A percentile compares a stretch with the other conserved stretches of the same genome.
phyloP scores from a whole-genome alignment of 345 rosid species.

The Sisymbrium altissimum region DNA sequence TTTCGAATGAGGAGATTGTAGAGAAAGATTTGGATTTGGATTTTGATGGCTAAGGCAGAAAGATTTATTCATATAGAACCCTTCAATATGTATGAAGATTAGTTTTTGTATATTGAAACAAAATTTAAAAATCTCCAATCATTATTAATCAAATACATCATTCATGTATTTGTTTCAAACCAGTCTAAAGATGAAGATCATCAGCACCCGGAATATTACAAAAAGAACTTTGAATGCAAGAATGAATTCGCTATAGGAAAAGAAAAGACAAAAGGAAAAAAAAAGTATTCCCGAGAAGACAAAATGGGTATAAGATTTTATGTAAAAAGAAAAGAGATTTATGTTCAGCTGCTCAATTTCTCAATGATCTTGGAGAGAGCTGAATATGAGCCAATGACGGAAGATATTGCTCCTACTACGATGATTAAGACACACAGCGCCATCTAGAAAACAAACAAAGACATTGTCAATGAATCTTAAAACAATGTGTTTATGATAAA shows the following conservation, averaged over 20 bases:
- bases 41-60: conserved; percentile 30
- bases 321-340: neutral
- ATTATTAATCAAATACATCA: conserved; percentile 8
- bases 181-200: conserved; percentile 7
- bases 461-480: neutral
- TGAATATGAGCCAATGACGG: conserved; percentile 64
- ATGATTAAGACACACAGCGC: conserved; percentile 54
- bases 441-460: conserved; percentile 36
- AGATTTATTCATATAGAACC: neutral
- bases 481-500: neutral
- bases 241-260: conserved; percentile 20
- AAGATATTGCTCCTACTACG: conserved; percentile 60
- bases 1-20: conserved; percentile 11
- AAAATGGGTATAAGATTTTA: conserved; percentile 32
- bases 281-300: conserved; percentile 23
- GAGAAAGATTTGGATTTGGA: conserved; percentile 49
- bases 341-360: conserved; percentile 39
- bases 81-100: neutral
- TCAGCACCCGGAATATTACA: conserved; percentile 24
- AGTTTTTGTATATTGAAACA: neutral
- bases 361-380: conserved; percentile 66
- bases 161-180: conserved; percentile 9
- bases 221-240: conserved; percentile 12
- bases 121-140: neutral
- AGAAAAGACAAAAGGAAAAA: neutral